A percentile compares a stretch with the other conserved stretches of the same genome.
phyloP scores from a whole-genome alignment of 352 stramenopile genomes.

The Phytophthora macrochlamydospora region DNA sequence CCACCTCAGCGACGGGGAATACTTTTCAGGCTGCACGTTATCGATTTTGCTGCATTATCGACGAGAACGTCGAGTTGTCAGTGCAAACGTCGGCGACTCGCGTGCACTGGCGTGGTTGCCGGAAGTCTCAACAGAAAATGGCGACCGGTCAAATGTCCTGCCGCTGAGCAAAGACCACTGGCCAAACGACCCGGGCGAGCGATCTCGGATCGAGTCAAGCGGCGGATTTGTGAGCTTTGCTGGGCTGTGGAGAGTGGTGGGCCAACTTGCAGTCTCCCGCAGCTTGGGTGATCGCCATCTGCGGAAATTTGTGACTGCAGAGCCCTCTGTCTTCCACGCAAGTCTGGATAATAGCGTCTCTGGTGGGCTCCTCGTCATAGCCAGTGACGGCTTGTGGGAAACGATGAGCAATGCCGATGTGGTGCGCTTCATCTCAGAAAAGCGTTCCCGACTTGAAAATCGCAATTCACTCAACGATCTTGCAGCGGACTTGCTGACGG shows the following conservation, averaged over 20 bases:
- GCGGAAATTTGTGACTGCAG: constrained; percentile 77
- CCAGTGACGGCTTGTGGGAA: constrained; percentile 83
- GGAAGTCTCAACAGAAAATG: background rate
- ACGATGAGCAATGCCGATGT: constrained; percentile 64
- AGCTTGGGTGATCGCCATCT: constrained; percentile 92
- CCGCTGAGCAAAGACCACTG: constrained; percentile 67
- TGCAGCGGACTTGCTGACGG: constrained; percentile 81
- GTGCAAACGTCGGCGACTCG: constrained; percentile 90
- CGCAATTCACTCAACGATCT: constrained; percentile 64
- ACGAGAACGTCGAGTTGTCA: constrained; percentile 53
- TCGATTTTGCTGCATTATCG: constrained; percentile 77
- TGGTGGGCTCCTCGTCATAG: constrained; percentile 50
- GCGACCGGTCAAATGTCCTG: constrained; percentile 8
- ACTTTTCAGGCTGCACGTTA: constrained; percentile 85
- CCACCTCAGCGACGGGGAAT: constrained; percentile 30
- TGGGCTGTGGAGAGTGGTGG: constrained; percentile 88
- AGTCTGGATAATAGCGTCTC: constrained; percentile 15
- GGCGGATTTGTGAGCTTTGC: constrained; percentile 74
- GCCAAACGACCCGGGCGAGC: constrained; percentile 55
- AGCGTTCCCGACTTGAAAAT: background rate
- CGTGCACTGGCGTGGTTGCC: constrained; percentile 60
- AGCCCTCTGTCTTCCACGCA: constrained; percentile 75
- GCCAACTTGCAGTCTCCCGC: constrained; percentile 91
- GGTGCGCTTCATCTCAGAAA: constrained; percentile 49
- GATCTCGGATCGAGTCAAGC: constrained; percentile 72